Conservation (phyloP, 176 grass and related monocot genomes). For the Tuctoria greenei region DNA sequence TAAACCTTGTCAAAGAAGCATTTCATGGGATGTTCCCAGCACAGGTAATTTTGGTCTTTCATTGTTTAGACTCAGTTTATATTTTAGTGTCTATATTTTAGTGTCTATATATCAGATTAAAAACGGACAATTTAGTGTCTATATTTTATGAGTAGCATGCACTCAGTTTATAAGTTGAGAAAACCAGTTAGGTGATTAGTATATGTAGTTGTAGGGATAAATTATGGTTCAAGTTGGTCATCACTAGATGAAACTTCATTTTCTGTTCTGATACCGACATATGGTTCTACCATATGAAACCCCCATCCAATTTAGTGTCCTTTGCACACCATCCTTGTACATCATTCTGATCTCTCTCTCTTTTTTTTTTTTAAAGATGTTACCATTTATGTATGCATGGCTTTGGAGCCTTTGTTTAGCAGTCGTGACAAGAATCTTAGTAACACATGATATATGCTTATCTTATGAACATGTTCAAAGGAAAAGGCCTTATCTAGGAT, state of each 20-base stretch:
- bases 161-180: background rate
- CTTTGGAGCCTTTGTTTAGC: background rate
- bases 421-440: background rate
- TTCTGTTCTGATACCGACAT: constrained; percentile 5
- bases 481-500: background rate
- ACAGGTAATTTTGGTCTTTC: constrained; percentile 55
- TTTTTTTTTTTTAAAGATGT: background rate
- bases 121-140: background rate
- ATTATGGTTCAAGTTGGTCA: background rate
- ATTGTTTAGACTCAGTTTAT: constrained; percentile 8
- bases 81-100: background rate
- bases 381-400: background rate
- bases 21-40: constrained; percentile 62
- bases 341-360: no score
- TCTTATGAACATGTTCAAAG: background rate
- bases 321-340: background rate
- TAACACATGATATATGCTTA: background rate
- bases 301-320: background rate
- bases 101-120: no score
- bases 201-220: background rate
- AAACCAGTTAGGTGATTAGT: background rate
- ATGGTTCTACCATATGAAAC: background rate
- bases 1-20: constrained; percentile 47
- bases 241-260: background rate
- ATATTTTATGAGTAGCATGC: constrained; percentile 7